A percentile compares a stretch with the other conserved stretches of the same genome.
Evolutionary conservation across 176 grass and related monocot species (phyloP).

Genomic region (Musa troglodytarum): DNA sequence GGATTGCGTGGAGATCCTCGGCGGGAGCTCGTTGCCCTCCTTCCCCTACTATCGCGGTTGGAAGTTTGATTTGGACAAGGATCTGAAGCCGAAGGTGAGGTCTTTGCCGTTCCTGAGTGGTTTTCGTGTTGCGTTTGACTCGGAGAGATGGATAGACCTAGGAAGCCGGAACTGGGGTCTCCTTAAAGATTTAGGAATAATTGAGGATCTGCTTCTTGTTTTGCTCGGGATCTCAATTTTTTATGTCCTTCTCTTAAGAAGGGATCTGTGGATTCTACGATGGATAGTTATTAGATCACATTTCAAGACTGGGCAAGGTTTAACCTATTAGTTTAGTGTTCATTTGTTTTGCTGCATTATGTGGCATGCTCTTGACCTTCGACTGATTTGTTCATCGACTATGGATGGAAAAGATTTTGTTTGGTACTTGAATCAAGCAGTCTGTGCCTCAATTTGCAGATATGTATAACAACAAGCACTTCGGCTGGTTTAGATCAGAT

Average conservation of each 20-base stretch:
- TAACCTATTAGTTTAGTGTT: no score
- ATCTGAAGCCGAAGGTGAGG: conserved; percentile 63
- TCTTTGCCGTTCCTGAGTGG: background rate
- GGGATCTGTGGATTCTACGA: no score
- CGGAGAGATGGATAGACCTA: no score
- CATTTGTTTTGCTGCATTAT: no score
- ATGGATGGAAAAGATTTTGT: background rate
- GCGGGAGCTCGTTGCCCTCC: conserved; percentile 28
- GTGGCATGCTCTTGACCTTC: background rate
- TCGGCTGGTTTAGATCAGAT: conserved; percentile 88
- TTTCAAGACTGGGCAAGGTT: no score
- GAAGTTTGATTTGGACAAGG: conserved; percentile 52
- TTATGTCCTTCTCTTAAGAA: no score
- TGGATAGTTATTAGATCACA: no score
- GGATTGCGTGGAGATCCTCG: conserved; percentile 36
- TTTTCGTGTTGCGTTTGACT: background rate
- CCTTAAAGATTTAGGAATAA: background rate
- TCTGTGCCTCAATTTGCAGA: conserved; percentile 18
- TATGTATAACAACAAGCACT: conserved; percentile 79
- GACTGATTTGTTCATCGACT: background rate
- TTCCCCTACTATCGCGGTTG: conserved; percentile 75
- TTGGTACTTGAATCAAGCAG: background rate
- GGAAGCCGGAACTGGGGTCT: background rate
- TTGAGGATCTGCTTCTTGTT: background rate
- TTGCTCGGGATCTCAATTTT: background rate